Percentiles rank a stretch among this genome's conserved stretches.
Evolutionary conservation across 2,329 filamentous ascomycete species (phyloP).

Genomic region (Aspergillus fructus): DNA sequence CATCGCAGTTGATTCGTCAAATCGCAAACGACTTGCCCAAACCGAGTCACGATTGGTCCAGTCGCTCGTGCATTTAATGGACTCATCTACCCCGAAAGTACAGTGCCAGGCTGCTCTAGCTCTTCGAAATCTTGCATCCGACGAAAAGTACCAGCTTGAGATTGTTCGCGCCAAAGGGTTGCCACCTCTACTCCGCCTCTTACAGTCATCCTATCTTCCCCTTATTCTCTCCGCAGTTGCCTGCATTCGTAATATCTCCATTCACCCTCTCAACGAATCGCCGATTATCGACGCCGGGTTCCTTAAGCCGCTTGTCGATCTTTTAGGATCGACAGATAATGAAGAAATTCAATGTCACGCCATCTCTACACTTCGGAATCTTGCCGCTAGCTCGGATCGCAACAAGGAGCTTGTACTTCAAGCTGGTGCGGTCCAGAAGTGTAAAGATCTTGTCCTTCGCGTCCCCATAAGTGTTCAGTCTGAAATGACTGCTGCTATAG

Average conservation of each 20-base stretch:
- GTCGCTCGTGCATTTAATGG: constrained; percentile 93
- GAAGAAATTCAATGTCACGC: constrained; percentile 99
- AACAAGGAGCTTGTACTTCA: constrained; percentile 98
- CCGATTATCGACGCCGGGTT: constrained; percentile 98
- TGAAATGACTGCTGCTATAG: constrained; percentile 99
- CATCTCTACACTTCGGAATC: constrained; percentile 91
- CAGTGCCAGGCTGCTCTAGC: constrained; percentile 96
- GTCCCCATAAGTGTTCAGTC: constrained; percentile 94
- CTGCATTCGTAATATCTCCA: constrained; percentile 98
- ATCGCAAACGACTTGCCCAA: constrained; percentile 85
- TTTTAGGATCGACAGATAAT: constrained; percentile 92
- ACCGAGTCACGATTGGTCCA: constrained; percentile 90
- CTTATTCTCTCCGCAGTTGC: constrained; percentile 95
- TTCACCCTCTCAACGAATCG: constrained; percentile 95
- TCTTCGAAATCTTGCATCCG: constrained; percentile 90
- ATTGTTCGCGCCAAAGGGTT: constrained; percentile 90
- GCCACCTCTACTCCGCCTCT: constrained; percentile 77
- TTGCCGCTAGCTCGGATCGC: constrained; percentile 92
- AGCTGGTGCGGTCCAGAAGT: constrained; percentile 95
- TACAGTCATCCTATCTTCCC: constrained; percentile 93
- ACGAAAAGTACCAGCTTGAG: constrained; percentile 98
- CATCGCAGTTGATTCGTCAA: constrained; percentile 90
- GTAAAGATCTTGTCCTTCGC: constrained; percentile 91
- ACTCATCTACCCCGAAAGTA: constrained; percentile 94
- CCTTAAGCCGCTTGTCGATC: constrained; percentile 85